Percentiles rank a stretch among this genome's conserved stretches.
These are phyloP conservation scores for Aureobasidium melanogenum DNA, from an alignment of 2,329 filamentous ascomycete species.

Conservation along the genomic window DNA sequence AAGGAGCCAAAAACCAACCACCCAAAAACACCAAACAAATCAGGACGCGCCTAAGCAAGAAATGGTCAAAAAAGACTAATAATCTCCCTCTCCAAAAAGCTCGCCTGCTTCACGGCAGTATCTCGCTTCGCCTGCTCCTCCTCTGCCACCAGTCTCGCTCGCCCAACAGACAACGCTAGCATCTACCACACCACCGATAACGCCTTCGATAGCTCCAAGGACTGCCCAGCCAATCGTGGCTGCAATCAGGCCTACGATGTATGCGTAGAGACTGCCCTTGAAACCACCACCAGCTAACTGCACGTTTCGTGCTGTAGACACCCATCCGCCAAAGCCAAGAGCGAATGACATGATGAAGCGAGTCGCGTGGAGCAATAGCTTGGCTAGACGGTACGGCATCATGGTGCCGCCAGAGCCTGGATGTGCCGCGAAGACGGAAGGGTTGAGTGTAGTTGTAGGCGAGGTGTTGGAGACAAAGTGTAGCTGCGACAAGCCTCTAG, in stretches of 20 bases:
- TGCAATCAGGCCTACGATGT: constrained; percentile 84
- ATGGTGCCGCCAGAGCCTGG: constrained; percentile 43
- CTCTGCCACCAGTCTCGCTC: constrained; percentile 66
- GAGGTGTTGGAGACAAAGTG: constrained; percentile 65
- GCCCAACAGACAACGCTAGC: constrained; percentile 84
- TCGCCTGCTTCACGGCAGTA: constrained; percentile 90
- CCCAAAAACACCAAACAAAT: neutral
- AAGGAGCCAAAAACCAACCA: neutral
- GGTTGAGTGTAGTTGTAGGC: constrained; percentile 58
- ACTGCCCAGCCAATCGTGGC: constrained; percentile 93
- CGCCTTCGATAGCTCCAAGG: constrained; percentile 42
- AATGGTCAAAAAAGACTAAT: neutral
- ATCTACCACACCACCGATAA: constrained; percentile 29
- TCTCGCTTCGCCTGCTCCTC: constrained; percentile 52
- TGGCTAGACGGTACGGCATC: constrained; percentile 83
- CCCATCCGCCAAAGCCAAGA: constrained; percentile 93
- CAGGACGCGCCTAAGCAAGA: neutral
- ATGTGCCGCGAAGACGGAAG: constrained; percentile 29
- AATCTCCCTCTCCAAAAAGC: constrained; percentile 61
- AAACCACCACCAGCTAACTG: constrained; percentile 44
- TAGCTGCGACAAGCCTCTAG: constrained; percentile 72
- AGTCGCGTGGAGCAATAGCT: constrained; percentile 82
- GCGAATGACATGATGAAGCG: constrained; percentile 84
- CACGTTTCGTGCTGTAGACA: constrained; percentile 77
- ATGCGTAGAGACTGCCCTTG: constrained; percentile 83